Base-by-base conservation (phyloP, 495 filamentous ascomycete species). In the Elaphomyces granulatus region DNA sequence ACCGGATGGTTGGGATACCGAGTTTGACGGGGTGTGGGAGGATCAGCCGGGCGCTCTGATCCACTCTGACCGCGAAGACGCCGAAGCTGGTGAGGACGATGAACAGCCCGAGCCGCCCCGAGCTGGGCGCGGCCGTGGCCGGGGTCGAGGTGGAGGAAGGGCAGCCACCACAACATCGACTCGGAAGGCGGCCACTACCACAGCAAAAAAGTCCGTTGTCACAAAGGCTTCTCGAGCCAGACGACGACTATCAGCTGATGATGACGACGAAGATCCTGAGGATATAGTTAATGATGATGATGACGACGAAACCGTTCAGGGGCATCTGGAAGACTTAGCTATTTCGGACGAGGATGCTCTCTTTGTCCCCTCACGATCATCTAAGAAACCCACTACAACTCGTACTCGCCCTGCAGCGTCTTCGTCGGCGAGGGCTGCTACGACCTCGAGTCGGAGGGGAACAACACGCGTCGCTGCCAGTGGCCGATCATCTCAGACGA, bases 1-100 rank as follows among this genome's bases (percentile, higher is more conserved):
- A 45, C 90, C 90, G 3, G 78, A 80, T 18, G 61, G 58, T 7
- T 99, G 88, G 87, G 83, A 95, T 52, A 77, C 71, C 3, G 87
- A 96, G 44, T 54, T 83, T 26, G 78, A 94, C 39, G 90, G 92
- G 26, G 56, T 66, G 20, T 96, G 90, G 90, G 76, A 75, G 32
- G 81, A 90, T 42, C 74, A 86, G 40, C 75, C 80, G 0, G 75
- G 74, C 0, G 83, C 83, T 8, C 59, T 81, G n/a, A 65, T 73
- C 28, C 64, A 63, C 44, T 68, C 67, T 2, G 71, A 78, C 34
- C 63, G 66, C 28, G 72, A 70, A 35, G 71, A 72, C 8, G 62
- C 56, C 21, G 64, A 71, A 34, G 59, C 56, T 44, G 56, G 64
- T 40, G 23, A 28, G 12, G 6, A 37, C 49, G 41, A 35, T 47